Conservation (phyloP, 2,329 filamentous ascomycete genomes). For the Aureobasidium sp. region DNA sequence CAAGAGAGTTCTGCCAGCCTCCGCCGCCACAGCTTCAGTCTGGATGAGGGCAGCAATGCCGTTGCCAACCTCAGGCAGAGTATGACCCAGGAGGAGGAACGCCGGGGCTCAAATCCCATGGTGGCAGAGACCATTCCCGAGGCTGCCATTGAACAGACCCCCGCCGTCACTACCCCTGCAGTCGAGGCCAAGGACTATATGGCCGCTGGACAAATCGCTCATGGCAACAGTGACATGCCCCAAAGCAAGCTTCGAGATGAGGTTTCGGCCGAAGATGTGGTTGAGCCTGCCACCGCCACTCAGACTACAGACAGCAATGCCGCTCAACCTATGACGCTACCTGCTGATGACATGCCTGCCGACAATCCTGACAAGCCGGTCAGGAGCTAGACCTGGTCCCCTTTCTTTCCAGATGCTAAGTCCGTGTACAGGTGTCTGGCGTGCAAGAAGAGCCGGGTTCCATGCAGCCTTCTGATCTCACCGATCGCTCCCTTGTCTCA, state of each 20-base stretch:
- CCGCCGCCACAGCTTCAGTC: slow-evolving; percentile 34
- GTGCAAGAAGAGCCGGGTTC: slow-evolving; percentile 32
- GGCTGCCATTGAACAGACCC: slow-evolving; percentile 31
- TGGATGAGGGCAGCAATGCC: slow-evolving; percentile 27
- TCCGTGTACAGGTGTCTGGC: slow-evolving; percentile 21
- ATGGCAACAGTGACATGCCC: slow-evolving; percentile 11
- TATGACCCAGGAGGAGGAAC: slow-evolving; percentile 31
- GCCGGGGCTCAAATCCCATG: slow-evolving; percentile 27
- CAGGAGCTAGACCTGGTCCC: neutral
- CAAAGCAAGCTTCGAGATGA: slow-evolving; percentile 8
- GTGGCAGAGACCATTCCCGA: slow-evolving; percentile 34
- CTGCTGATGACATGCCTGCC: slow-evolving; percentile 20
- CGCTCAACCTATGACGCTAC: slow-evolving; percentile 10
- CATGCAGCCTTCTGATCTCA: slow-evolving; percentile 17
- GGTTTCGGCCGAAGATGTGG: neutral
- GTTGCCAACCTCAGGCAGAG: slow-evolving; percentile 31
- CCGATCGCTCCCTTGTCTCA: slow-evolving; percentile 13
- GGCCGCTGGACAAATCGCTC: slow-evolving; percentile 14
- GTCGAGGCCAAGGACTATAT: slow-evolving; percentile 21
- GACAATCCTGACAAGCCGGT: slow-evolving; percentile 36
- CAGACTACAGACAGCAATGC: neutral
- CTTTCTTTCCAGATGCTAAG: neutral
- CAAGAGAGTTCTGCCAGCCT: slow-evolving; percentile 18
- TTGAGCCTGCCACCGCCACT: neutral
- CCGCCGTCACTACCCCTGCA: slow-evolving; percentile 22